Evolutionary conservation across 139 green algal species (phyloP).

Genomic region (Nannochloris sp.): DNA sequence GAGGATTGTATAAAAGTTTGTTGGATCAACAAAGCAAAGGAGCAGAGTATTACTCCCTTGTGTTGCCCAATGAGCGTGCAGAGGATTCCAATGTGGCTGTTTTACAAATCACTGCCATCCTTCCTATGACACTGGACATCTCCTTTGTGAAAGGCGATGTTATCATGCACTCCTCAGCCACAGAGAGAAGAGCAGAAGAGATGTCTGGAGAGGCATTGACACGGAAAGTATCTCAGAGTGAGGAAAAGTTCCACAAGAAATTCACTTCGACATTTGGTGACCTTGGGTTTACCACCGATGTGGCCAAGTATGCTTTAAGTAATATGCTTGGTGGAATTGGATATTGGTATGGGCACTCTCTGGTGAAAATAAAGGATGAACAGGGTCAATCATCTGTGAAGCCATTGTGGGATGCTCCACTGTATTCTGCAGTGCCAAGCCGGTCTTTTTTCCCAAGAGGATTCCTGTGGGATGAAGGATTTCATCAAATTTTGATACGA

Average conservation of each 20-base stretch:
- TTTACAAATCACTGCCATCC: slow-evolving; percentile 46
- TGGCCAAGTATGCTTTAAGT: slow-evolving; percentile 55
- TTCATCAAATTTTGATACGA: slow-evolving; percentile 69
- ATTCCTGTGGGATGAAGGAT: slow-evolving; percentile 97
- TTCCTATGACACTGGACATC: slow-evolving; percentile 45
- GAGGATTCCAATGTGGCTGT: slow-evolving; percentile 41
- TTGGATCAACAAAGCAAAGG: slow-evolving; percentile 7
- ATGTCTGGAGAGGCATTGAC: not conserved
- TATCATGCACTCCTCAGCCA: not conserved
- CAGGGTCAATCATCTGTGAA: not conserved
- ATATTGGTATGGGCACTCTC: slow-evolving; percentile 82
- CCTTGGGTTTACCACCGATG: not conserved
- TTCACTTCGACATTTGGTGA: not conserved
- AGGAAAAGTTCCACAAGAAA: not conserved
- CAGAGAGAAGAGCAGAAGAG: not conserved
- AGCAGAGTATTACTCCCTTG: not conserved
- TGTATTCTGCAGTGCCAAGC: slow-evolving; percentile 71
- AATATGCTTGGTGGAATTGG: slow-evolving; percentile 88
- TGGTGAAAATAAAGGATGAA: slow-evolving; percentile 22
- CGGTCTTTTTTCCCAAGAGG: slow-evolving; percentile 87
- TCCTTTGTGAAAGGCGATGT: slow-evolving; percentile 30
- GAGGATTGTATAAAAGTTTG: slow-evolving; percentile 7
- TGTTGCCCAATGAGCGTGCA: slow-evolving; percentile 43
- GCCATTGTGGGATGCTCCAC: slow-evolving; percentile 20
- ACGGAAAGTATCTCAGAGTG: not conserved